Evolutionary conservation across 306 rosid species (phyloP).

Genomic region (Chamaecrista fasciculata): DNA sequence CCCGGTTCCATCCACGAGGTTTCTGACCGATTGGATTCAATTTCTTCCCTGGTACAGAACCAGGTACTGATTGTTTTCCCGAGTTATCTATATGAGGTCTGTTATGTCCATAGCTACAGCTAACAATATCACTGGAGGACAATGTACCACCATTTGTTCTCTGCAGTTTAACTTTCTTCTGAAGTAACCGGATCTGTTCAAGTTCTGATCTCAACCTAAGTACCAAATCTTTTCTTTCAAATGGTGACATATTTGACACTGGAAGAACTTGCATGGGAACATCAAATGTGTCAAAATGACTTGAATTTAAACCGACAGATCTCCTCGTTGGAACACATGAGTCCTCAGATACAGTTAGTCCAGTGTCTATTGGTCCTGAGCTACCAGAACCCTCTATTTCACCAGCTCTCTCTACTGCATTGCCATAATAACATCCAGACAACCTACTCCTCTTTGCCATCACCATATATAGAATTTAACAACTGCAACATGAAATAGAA

Average conservation of each 20-base stretch:
- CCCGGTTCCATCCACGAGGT: conserved; percentile 49
- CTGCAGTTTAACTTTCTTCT: conserved; percentile 60
- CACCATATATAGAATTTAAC: conserved; percentile 1
- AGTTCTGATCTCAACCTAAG: conserved; percentile 65
- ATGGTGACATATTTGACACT: conserved; percentile 45
- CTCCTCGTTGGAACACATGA: conserved; percentile 60
- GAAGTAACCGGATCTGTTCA: conserved; percentile 54
- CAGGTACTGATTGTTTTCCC: conserved; percentile 37
- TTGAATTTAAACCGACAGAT: conserved; percentile 59
- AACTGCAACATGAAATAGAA: neutral
- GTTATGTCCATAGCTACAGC: conserved; percentile 56
- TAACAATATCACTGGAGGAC: conserved; percentile 80
- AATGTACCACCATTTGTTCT: conserved; percentile 49
- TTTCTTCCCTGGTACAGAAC: conserved; percentile 42
- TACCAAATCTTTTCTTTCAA: conserved; percentile 54
- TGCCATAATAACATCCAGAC: conserved; percentile 52
- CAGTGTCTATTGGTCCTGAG: conserved; percentile 70
- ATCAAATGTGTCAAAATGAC: conserved; percentile 33
- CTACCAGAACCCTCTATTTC: conserved; percentile 84
- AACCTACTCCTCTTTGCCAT: conserved; percentile 53
- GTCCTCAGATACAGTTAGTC: conserved; percentile 69
- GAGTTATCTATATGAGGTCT: conserved; percentile 40
- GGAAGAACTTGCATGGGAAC: conserved; percentile 57
- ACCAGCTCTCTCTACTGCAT: conserved; percentile 49
- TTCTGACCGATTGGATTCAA: conserved; percentile 36